Conservation (phyloP, 1,284 basidiomycete species). For the Thelephora terrestris region DNA sequence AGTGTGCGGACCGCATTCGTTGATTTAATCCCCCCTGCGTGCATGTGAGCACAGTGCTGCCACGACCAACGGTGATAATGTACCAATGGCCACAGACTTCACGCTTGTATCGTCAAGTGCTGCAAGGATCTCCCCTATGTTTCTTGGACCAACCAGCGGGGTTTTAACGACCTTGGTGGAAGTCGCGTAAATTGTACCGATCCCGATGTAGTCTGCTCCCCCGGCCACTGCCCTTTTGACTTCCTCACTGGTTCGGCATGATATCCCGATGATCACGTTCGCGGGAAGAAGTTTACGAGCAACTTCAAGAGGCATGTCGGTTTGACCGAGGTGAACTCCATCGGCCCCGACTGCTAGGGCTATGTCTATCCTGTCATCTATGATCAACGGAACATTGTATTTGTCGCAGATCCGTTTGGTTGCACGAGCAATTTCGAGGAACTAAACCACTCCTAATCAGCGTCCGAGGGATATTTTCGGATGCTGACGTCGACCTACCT, state of each 20-base stretch:
- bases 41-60: constrained; percentile 60
- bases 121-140: constrained; percentile 56
- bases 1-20: constrained; percentile 64
- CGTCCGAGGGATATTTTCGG: constrained; percentile 3
- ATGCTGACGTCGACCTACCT: constrained; percentile 35
- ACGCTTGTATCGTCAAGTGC: constrained; percentile 52
- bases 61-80: constrained; percentile 40
- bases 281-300: constrained; percentile 67
- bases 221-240: constrained; percentile 45
- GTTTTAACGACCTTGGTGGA: constrained; percentile 61
- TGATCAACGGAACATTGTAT: constrained; percentile 79
- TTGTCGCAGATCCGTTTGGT: constrained; percentile 71
- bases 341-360: constrained; percentile 69
- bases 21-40: constrained; percentile 72
- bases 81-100: constrained; percentile 78
- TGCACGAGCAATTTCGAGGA: constrained; percentile 65
- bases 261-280: constrained; percentile 73
- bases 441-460: constrained; percentile 34
- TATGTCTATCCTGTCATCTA: constrained; percentile 90
- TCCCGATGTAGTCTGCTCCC: constrained; percentile 78
- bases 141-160: constrained; percentile 51
- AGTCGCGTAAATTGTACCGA: constrained; percentile 75
- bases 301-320: constrained; percentile 69
- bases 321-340: constrained; percentile 88
- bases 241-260: constrained; percentile 64